Conservation (phyloP, 306 rosid genomes). For the Vigna trinervia region DNA sequence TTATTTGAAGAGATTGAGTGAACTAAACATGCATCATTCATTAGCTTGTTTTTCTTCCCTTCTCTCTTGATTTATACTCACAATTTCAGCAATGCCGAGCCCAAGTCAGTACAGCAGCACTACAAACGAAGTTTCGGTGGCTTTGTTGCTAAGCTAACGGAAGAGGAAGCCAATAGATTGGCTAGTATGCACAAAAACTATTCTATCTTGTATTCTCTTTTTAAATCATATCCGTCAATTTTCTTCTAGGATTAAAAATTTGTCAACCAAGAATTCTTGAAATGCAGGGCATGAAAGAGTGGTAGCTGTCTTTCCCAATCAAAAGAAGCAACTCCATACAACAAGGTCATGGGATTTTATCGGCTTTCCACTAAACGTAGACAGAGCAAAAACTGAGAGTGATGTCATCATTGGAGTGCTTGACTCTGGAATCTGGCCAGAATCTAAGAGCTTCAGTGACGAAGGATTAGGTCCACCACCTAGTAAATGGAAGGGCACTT, state of each 20-base stretch:
- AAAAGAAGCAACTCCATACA: conserved; percentile 49
- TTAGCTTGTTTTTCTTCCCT: background rate
- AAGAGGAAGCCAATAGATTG: conserved; percentile 47
- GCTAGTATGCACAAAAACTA: conserved; percentile 41
- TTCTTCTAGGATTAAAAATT: background rate
- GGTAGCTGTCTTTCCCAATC: conserved; percentile 58
- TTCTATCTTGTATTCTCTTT: background rate
- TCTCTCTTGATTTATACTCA: background rate
- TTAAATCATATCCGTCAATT: background rate
- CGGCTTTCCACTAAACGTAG: conserved; percentile 47
- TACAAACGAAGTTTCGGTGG: conserved; percentile 57
- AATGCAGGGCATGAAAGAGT: conserved; percentile 55
- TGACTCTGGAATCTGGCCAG: conserved; percentile 66
- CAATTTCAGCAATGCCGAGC: conserved; percentile 29
- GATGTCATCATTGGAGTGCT: conserved; percentile 56
- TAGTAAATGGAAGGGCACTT: conserved; percentile 61
- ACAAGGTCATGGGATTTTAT: conserved; percentile 72
- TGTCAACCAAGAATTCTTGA: background rate
- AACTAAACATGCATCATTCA: background rate
- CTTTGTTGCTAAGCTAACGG: conserved; percentile 50
- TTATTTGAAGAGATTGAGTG: background rate
- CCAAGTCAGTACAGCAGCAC: conserved; percentile 40
- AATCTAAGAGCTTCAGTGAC: conserved; percentile 55
- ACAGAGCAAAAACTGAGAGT: conserved; percentile 39
- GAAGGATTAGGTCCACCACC: conserved; percentile 62